Conservation (phyloP, 176 grass and related monocot genomes). For the Juncus effusus region DNA sequence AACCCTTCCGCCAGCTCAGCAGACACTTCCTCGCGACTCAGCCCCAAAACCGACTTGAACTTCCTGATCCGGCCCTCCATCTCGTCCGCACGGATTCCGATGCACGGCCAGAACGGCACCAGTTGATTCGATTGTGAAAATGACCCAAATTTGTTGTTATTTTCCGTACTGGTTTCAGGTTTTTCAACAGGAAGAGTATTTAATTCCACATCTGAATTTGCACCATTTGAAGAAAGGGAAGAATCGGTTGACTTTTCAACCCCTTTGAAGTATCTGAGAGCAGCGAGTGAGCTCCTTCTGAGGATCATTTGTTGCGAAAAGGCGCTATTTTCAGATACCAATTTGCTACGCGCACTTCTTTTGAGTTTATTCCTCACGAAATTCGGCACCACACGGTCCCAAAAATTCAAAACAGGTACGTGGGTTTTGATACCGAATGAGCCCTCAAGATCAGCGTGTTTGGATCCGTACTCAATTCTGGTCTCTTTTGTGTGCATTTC, state of each 20-base stretch:
- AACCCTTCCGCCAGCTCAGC: slow-evolving; percentile 49
- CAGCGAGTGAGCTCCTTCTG: slow-evolving; percentile 65
- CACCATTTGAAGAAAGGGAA: slow-evolving; percentile 23
- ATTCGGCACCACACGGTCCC: slow-evolving; percentile 53
- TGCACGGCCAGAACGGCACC: slow-evolving; percentile 49
- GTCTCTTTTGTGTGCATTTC: slow-evolving; percentile 72
- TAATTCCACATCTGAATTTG: slow-evolving; percentile 26
- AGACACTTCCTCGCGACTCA: slow-evolving; percentile 57
- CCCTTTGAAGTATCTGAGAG: slow-evolving; percentile 56
- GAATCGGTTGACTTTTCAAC: slow-evolving; percentile 26
- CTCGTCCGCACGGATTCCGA: slow-evolving; percentile 27
- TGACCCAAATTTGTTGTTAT: slow-evolving; percentile 51
- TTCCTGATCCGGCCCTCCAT: slow-evolving; percentile 56
- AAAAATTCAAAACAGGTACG: slow-evolving; percentile 47
- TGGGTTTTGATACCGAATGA: slow-evolving; percentile 58
- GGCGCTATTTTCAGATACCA: slow-evolving; percentile 42
- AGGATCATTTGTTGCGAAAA: slow-evolving; percentile 85
- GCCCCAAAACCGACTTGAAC: slow-evolving; percentile 54
- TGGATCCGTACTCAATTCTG: slow-evolving; percentile 45
- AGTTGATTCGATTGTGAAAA: slow-evolving; percentile 53
- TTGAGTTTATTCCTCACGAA: slow-evolving; percentile 43
- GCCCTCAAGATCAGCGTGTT: slow-evolving; percentile 69
- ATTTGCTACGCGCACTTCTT: slow-evolving; percentile 53
- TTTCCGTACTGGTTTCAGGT: slow-evolving; percentile 2
- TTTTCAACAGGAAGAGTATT: slow-evolving; percentile 26